Base-by-base conservation (phyloP, 2,329 filamentous ascomycete species). In the Nectriaceae sp. region DNA sequence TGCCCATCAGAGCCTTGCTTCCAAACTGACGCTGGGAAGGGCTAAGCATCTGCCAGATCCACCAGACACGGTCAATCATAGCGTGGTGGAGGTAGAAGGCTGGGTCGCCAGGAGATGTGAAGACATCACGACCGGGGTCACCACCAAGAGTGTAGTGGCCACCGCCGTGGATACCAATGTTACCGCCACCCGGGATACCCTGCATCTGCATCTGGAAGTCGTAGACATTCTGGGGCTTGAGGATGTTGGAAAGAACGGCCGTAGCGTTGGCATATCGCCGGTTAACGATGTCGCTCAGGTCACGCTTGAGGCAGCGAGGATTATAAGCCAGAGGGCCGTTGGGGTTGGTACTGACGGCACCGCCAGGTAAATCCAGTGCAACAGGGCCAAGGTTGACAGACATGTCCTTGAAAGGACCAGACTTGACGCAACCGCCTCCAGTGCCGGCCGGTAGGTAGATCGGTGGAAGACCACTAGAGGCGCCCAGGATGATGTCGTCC, bases 381-480 rank as follows among this genome's bases (percentile, higher is more conserved):
- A 66, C 64, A 13, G 73, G 72, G 0, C 72, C 72, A 2, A 75
- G 60, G 46, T 70, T 74, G 44, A 75, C 66, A 1, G 50, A 63
- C 59, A 72, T 67, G 53, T 73, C 64, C 21, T 61, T 63, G n/a
- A 82, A 73, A 2, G 80, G 80, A 0, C 79, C 79, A 0, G 66
- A 70, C 13, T 62, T 68, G 3, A 84, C 69, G 58, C 79, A 83
- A 20, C 80, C 82, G 33, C 82, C 80, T 4, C 82, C 82, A 3
- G 66, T 68, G 5, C 78, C 80, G 1, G 76, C 68, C 1, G 76
- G 73, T 10, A 77, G 55, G 21, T 51, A 50, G 19, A 63, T 26
- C 1, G 58, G 46, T n/a, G 56, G 58, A 8, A 64, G 52, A 1
- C 59, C 56, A 24, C 54, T 70, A 11, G 51, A 52, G 36, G 54